phyloP scores from a whole-genome alignment of 306 rosid species.

The Quillaja saponaria region DNA sequence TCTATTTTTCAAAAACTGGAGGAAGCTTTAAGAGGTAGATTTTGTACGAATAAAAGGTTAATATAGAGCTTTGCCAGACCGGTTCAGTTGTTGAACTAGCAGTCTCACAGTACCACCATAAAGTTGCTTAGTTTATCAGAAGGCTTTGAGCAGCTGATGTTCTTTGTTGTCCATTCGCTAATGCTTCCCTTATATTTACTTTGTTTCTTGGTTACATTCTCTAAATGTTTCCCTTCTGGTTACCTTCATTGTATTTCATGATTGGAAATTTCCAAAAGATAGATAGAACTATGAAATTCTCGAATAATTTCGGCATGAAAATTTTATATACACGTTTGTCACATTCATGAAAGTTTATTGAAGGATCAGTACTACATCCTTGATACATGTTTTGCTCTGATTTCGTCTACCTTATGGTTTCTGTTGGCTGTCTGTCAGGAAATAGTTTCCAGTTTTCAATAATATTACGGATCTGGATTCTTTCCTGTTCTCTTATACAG shows the following conservation, averaged over 20 bases:
- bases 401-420: no score
- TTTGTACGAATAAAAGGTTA: constrained; percentile 42
- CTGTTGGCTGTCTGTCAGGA: no score
- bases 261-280: no score
- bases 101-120: background rate
- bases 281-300: no score
- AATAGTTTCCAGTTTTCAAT: no score
- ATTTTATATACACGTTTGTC: no score
- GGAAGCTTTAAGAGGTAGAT: constrained; percentile 55
- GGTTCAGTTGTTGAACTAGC: background rate
- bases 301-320: no score
- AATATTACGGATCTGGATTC: no score
- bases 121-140: background rate
- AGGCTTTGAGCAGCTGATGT: background rate
- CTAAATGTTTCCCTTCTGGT: background rate
- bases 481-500: no score
- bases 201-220: background rate
- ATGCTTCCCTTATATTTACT: background rate
- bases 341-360: no score
- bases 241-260: background rate
- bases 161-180: background rate
- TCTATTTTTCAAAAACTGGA: constrained; percentile 56
- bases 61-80: background rate
- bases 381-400: no score
- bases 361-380: no score